A percentile compares a stretch with the other conserved stretches of the same genome.
These are phyloP conservation scores for Flagelloscypha sp. DNA, from an alignment of 768 basidiomycete genomes.

Conservation along the genomic window DNA sequence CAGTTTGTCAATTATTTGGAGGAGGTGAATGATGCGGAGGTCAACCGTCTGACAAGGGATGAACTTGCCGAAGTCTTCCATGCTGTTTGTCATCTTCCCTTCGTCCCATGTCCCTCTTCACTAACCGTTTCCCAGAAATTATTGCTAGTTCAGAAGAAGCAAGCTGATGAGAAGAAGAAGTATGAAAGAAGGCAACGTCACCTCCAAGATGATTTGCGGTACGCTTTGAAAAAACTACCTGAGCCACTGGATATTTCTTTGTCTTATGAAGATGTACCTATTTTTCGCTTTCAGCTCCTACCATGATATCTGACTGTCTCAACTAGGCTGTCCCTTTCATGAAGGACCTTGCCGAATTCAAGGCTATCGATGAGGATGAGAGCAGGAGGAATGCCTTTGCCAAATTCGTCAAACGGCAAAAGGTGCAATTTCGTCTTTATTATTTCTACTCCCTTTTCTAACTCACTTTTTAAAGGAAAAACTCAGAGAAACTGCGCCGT, in stretches of 20 bases:
- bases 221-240: slow-evolving; percentile 85
- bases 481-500: slow-evolving; percentile 55
- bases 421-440: slow-evolving; percentile 28
- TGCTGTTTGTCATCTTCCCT: slow-evolving; percentile 40
- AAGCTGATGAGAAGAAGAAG: slow-evolving; percentile 81
- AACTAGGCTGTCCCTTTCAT: slow-evolving; percentile 65
- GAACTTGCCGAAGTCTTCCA: slow-evolving; percentile 54
- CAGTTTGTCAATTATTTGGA: slow-evolving; percentile 55
- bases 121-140: slow-evolving; percentile 4
- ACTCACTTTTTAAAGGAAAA: slow-evolving; percentile 50
- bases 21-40: slow-evolving; percentile 43
- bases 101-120: slow-evolving; percentile 1
- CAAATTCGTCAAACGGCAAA: slow-evolving; percentile 61
- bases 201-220: slow-evolving; percentile 90
- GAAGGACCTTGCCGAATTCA: slow-evolving; percentile 77
- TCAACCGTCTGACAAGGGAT: slow-evolving; percentile 36
- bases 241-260: slow-evolving; percentile 71
- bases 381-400: slow-evolving; percentile 47
- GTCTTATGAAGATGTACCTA: slow-evolving; percentile 72
- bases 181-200: slow-evolving; percentile 79
- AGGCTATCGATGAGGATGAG: slow-evolving; percentile 69
- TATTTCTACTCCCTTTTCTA: slow-evolving; percentile 1
- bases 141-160: slow-evolving; percentile 70
- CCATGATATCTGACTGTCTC: slow-evolving; percentile 6
- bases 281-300: slow-evolving; percentile 1